These are phyloP conservation scores for Biscogniauxia mediterranea DNA, from an alignment of 2,329 filamentous ascomycete species.

Conservation along the genomic window DNA sequence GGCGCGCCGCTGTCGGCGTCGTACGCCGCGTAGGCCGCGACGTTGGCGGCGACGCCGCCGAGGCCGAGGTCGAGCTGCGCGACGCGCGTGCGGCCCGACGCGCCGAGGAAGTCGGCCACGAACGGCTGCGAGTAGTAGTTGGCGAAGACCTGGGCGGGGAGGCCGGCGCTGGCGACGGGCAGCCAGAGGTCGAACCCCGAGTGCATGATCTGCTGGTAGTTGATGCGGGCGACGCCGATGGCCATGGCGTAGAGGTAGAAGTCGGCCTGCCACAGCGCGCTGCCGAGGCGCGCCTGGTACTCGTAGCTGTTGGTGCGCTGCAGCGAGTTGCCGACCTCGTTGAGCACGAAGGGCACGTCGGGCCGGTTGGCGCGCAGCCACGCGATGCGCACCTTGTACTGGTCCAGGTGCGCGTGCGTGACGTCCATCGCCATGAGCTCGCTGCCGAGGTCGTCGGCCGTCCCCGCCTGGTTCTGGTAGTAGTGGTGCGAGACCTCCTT, in stretches of 20 bases:
- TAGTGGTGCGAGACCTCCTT: conserved; percentile 39
- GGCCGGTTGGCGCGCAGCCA: conserved; percentile 34
- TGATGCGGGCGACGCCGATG: conserved; percentile 36
- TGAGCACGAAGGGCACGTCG: conserved; percentile 34
- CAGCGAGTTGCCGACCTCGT: conserved; percentile 38
- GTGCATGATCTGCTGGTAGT: conserved; percentile 40
- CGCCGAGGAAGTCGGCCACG: conserved; percentile 36
- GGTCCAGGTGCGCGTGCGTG: conserved; percentile 31
- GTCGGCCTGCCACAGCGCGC: conserved; percentile 37
- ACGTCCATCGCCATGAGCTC: conserved; percentile 32
- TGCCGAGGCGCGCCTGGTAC: conserved; percentile 36
- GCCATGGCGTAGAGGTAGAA: conserved; percentile 36
- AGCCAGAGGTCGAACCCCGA: conserved; percentile 32
- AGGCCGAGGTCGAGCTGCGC: conserved; percentile 16
- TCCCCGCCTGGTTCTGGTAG: conserved; percentile 35
- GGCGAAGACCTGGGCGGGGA: conserved; percentile 33
- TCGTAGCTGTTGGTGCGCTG: conserved; percentile 30
- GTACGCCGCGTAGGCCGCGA: conserved; percentile 32
- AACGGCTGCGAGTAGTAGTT: conserved; percentile 39
- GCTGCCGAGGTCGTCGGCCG: conserved; percentile 27
- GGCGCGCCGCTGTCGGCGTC: conserved; percentile 26
- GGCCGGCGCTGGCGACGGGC: conserved; percentile 29
- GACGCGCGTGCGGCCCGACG: conserved; percentile 30
- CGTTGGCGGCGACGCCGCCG: conserved; percentile 11
- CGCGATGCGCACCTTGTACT: conserved; percentile 29